A percentile compares a stretch with the other conserved stretches of the same genome.
phyloP scores from a whole-genome alignment of 2,329 filamentous ascomycete species.

The Scedosporium dehoogii region DNA sequence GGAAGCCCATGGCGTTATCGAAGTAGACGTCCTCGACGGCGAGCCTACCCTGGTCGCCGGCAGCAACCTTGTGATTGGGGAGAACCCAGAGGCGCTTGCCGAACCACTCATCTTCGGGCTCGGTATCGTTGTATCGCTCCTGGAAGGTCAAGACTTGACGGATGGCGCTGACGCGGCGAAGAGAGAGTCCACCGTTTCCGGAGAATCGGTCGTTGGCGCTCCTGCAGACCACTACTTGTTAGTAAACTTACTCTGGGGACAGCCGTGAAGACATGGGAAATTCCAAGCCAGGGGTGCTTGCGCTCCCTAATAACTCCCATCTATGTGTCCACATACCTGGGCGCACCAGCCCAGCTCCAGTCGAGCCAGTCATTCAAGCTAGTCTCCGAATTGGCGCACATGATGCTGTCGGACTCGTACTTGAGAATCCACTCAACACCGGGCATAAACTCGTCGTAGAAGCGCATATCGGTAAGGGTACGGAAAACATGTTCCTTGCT shows the following conservation, averaged over 20 bases:
- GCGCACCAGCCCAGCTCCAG: constrained; percentile 45
- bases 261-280: not conserved
- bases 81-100: constrained; percentile 35
- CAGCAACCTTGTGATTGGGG: constrained; percentile 37
- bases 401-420: constrained; percentile 45
- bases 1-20: constrained; percentile 44
- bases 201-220: constrained; percentile 32
- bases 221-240: constrained; percentile 15
- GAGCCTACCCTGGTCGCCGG: constrained; percentile 29
- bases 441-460: constrained; percentile 42
- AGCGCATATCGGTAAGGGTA: constrained; percentile 37
- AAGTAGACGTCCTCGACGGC: constrained; percentile 39
- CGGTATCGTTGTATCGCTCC: constrained; percentile 36
- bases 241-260: no score
- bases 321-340: constrained; percentile 26
- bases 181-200: constrained; percentile 43
- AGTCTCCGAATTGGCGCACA: constrained; percentile 42
- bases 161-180: constrained; percentile 43
- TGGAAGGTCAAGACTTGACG: constrained; percentile 37
- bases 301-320: not conserved
- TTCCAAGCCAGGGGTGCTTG: no score
- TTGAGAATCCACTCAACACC: constrained; percentile 43
- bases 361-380: constrained; percentile 43
- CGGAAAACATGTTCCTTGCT: constrained; percentile 37
- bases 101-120: constrained; percentile 48